Evolutionary conservation across 768 basidiomycete species (phyloP), one percentile per base, ranked within the genome.

Genomic region (Amanita muscaria): DNA sequence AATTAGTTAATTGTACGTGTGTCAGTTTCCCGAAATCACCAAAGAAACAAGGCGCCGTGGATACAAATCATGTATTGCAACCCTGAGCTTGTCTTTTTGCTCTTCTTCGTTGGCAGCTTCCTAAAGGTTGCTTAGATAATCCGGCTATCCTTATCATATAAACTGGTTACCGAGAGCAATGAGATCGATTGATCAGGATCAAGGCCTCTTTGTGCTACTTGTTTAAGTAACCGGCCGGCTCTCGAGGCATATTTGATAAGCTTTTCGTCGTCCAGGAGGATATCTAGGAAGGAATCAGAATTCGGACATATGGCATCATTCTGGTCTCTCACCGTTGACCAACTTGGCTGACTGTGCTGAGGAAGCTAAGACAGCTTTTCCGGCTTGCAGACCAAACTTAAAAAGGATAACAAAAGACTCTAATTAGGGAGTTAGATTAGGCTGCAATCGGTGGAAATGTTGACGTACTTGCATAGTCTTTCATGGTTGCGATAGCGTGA

Each of bases 401-500:
- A 24, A 24, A 14, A 46, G 37, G 23, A 46, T 46, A 11, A 46
- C 44, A 31, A 39, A 46, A 9, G 44, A 24, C 32, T 36, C 44
- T 46, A 15, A 18, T 27, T 41, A 14, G 19, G 5, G 29, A 14
- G 5, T 31, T 15, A 15, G 9, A 24, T 7, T 11, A 23, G 3
- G 23, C 2, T 9, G 7, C 9, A 11, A 10, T n/a, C 11, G 9
- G 12, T 25, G 4, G 4, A 24, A n/a, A 3, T 2, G 16, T 22
- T 3, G 24, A 42, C 44, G n/a, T 9, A 46, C 44, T 46, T 18
- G 44, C 44, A 21, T 46, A 38, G 27, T 37, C 44, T 15, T 23
- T 46, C 44, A 46, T 38, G 25, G 44, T 46, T 22, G 36, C 44
- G n/a, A 46, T 18, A 14, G 39, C 16, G 15, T 46, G 44, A 12